These are phyloP conservation scores for Anisodus acutangulus DNA, from an alignment of 257 asterid species.

Conservation along the genomic window DNA sequence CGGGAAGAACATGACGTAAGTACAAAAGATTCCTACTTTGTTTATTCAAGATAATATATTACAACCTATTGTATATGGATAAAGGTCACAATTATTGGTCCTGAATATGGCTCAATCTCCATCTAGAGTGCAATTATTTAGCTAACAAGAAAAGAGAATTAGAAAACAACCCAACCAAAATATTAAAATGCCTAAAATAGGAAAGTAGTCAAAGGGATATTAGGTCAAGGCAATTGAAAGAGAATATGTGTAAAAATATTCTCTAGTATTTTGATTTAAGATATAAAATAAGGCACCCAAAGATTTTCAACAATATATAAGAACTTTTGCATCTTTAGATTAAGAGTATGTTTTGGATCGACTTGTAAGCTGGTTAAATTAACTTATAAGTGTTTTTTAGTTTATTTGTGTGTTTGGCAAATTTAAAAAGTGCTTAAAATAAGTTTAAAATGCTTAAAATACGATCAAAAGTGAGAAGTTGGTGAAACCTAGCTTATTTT, in stretches of 20 bases:
- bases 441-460: too few species aligned
- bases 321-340: not conserved
- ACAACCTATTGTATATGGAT: not conserved
- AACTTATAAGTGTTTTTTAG: too few species aligned
- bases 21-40: conserved; percentile 12
- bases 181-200: conserved; percentile 19
- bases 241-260: not conserved
- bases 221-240: conserved; percentile 12
- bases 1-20: not conserved
- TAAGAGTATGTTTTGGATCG: too few species aligned
- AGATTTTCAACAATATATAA: not conserved
- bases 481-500: too few species aligned
- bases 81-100: conserved; percentile 3
- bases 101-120: conserved; percentile 32
- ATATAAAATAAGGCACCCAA: not conserved
- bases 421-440: too few species aligned
- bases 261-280: not conserved
- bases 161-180: not conserved
- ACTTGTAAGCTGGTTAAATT: too few species aligned
- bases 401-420: too few species aligned
- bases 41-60: not conserved
- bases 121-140: not conserved
- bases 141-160: not conserved
- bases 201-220: conserved; percentile 15
- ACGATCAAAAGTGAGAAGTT: too few species aligned